Conservation (phyloP, 345 rosid genomes). For the Melaleuca quinquenervia region DNA sequence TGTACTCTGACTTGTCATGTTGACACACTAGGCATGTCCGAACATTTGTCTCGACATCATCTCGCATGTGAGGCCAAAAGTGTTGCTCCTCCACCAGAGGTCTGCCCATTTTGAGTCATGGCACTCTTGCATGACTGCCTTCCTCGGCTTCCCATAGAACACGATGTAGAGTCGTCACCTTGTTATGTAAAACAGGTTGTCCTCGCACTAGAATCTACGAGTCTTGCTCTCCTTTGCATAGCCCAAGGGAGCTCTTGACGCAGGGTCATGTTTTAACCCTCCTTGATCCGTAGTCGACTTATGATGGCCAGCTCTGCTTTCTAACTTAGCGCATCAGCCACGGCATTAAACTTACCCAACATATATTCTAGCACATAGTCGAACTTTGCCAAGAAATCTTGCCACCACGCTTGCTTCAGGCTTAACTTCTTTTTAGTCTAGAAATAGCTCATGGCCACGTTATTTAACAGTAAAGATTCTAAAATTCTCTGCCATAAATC, state of each 20-base stretch:
- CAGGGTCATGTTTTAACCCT: not conserved
- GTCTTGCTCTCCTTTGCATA: too few species aligned
- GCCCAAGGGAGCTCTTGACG: too few species aligned
- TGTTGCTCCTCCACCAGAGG: too few species aligned
- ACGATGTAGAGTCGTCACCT: not conserved
- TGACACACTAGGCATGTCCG: not conserved
- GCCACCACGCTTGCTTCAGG: too few species aligned
- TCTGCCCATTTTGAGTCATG: not conserved
- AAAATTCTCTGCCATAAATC: too few species aligned
- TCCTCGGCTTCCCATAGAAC: not conserved
- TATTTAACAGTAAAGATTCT: too few species aligned
- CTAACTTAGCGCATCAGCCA: not conserved
- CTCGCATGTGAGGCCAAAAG: too few species aligned
- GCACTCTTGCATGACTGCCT: not conserved
- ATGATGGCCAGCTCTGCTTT: not conserved
- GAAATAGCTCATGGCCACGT: too few species aligned
- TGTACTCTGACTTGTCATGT: not conserved
- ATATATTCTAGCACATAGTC: not conserved
- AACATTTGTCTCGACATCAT: not conserved
- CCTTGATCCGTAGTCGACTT: not conserved
- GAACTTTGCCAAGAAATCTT: not conserved
- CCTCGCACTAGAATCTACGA: too few species aligned
- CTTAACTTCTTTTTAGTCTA: too few species aligned
- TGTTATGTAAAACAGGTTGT: too few species aligned
- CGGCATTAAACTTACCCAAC: not conserved